Evolutionary conservation across 2,329 filamentous ascomycete species (phyloP).

Genomic region (Aureobasidium subglaciale): DNA sequence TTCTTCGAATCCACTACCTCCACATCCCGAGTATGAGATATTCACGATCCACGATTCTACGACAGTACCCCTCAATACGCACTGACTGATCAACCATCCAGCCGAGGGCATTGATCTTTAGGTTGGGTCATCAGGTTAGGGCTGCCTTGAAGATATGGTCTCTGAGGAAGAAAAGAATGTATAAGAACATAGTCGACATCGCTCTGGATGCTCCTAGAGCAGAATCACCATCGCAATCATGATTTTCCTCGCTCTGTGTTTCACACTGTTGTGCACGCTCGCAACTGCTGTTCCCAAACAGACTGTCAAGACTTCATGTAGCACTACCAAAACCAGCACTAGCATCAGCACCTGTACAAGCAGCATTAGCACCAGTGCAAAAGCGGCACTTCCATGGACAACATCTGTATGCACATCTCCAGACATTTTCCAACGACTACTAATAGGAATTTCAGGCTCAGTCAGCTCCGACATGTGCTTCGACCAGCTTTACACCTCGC

Average conservation of each 20-base stretch:
- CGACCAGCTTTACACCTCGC: not conserved
- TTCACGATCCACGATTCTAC: not conserved
- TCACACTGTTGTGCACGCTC: not conserved
- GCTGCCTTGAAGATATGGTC: not conserved
- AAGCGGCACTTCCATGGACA: not conserved
- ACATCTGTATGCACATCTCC: not conserved
- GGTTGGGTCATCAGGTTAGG: not conserved
- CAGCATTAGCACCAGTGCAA: not conserved
- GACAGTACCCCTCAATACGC: not conserved
- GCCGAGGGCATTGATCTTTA: not conserved
- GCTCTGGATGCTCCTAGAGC: not conserved
- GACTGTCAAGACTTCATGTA: not conserved
- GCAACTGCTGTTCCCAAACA: not conserved
- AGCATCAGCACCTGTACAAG: not conserved
- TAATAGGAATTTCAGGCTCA: not conserved
- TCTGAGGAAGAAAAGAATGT: not conserved
- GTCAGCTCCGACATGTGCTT: not conserved
- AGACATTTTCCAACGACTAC: not conserved
- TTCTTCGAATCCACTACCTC: not conserved
- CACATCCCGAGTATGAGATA: not conserved
- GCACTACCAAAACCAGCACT: not conserved
- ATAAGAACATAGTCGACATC: not conserved
- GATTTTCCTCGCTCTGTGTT: not conserved
- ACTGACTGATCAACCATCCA: too few species aligned
- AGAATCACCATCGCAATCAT: not conserved